These are phyloP conservation scores for Collybia sordida DNA, from an alignment of 768 basidiomycete species.

Conservation along the genomic window DNA sequence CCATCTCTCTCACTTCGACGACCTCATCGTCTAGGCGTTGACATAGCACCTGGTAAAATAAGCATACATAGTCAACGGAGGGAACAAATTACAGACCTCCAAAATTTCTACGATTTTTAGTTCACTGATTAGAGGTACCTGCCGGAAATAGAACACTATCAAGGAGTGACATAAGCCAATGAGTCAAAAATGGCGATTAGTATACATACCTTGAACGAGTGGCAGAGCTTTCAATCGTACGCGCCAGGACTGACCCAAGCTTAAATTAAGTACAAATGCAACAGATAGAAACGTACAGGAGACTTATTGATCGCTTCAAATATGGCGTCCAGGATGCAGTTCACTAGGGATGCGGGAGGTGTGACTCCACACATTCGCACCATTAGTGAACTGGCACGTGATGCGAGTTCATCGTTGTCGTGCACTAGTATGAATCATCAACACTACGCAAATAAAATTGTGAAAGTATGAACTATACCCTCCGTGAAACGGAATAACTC, in stretches of 20 bases:
- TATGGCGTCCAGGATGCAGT: constrained; percentile 67
- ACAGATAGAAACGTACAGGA: constrained; percentile 44
- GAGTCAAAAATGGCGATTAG: background rate
- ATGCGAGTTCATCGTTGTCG: constrained; percentile 70
- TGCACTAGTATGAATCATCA: constrained; percentile 45
- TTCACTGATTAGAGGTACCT: constrained; percentile 79
- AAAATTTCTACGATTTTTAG: constrained; percentile 75
- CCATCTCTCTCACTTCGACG: constrained; percentile 89
- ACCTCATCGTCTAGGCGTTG: constrained; percentile 84
- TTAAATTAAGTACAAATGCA: constrained; percentile 5
- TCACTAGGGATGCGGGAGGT: constrained; percentile 68
- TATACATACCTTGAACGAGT: constrained; percentile 64
- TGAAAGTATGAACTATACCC: constrained; percentile 33
- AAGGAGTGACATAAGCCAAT: background rate
- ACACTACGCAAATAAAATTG: background rate
- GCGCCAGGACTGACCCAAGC: constrained; percentile 68
- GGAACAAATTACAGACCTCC: constrained; percentile 47
- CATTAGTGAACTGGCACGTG: constrained; percentile 65
- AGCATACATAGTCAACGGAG: background rate
- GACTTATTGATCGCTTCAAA: constrained; percentile 78
- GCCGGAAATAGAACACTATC: constrained; percentile 84
- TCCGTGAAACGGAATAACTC: constrained; percentile 78
- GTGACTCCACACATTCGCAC: constrained; percentile 86
- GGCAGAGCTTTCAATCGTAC: constrained; percentile 86
- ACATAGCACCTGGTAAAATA: constrained; percentile 59